These are phyloP conservation scores for Scheffersomyces cryptocercus DNA, from an alignment of 1,139 yeast genomes.

Conservation along the genomic window DNA sequence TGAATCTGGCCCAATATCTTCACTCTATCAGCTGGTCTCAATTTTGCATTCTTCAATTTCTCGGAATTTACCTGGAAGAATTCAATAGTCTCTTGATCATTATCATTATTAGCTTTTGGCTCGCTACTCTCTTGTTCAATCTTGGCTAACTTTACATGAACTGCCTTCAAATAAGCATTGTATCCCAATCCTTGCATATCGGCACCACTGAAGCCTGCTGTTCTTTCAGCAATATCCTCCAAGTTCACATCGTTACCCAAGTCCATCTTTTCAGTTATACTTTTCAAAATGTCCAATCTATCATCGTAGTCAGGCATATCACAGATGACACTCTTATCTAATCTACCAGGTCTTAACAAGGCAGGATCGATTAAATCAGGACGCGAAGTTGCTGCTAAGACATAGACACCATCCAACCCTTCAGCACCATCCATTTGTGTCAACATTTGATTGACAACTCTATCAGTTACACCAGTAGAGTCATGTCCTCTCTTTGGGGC, in stretches of 20 bases:
- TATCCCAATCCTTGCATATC: slow-evolving; percentile 92
- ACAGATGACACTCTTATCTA: slow-evolving; percentile 89
- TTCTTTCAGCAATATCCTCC: slow-evolving; percentile 53
- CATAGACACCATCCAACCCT: slow-evolving; percentile 95
- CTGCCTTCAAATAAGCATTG: slow-evolving; percentile 89
- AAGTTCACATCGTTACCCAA: slow-evolving; percentile 53
- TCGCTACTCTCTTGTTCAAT: slow-evolving; percentile 31
- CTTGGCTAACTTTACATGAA: slow-evolving; percentile 68
- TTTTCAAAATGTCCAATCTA: slow-evolving; percentile 68
- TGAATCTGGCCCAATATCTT: slow-evolving; percentile 50
- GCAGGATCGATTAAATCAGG: slow-evolving; percentile 97
- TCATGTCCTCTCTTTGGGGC: slow-evolving; percentile 99
- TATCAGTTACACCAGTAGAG: slow-evolving; percentile 95
- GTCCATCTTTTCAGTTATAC: slow-evolving; percentile 61
- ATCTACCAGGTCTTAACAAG: slow-evolving; percentile 88
- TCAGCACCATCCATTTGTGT: slow-evolving; percentile 99
- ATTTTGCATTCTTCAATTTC: slow-evolving; percentile 28
- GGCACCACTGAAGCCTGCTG: slow-evolving; percentile 90
- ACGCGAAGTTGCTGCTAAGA: slow-evolving; percentile 92
- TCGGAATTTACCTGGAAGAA: slow-evolving; percentile 38
- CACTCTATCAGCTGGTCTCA: slow-evolving; percentile 48
- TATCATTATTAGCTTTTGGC: slow-evolving; percentile 12
- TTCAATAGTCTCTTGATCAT: slow-evolving; percentile 22
- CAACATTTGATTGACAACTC: slow-evolving; percentile 94
- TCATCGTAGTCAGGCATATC: slow-evolving; percentile 78